Percentiles rank a stretch among this genome's conserved stretches.
phyloP scores from a whole-genome alignment of 148 eudicot genomes.

The Chenopodium album region DNA sequence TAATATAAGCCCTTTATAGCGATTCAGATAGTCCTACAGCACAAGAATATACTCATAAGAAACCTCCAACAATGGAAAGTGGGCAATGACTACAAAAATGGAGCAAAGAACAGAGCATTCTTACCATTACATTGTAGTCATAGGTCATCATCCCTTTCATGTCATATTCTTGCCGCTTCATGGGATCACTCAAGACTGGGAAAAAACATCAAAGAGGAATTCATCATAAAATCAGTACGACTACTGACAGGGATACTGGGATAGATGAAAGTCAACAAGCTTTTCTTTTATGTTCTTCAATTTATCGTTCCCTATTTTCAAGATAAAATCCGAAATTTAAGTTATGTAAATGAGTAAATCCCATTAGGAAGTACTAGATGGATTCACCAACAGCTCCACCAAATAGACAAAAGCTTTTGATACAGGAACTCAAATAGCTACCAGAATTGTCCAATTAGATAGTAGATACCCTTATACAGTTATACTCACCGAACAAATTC shows the following conservation, averaged over 20 bases:
- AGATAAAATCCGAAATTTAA: background rate
- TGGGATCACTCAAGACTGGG: conserved; percentile 84
- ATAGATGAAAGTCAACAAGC: conserved; percentile 5
- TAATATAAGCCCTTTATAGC: conserved; percentile 86
- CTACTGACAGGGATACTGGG: background rate
- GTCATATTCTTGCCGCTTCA: conserved; percentile 75
- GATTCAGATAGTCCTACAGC: conserved; percentile 81
- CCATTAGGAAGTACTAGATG: background rate
- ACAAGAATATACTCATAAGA: background rate
- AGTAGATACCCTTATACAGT: no score
- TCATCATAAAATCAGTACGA: background rate
- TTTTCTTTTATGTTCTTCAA: background rate
- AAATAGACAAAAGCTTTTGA: background rate
- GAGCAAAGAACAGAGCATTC: conserved; percentile 21
- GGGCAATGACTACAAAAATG: background rate
- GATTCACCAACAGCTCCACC: background rate
- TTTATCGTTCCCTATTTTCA: background rate
- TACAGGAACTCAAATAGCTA: background rate
- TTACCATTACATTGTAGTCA: conserved; percentile 65
- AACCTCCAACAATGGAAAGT: background rate
- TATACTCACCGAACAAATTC: background rate
- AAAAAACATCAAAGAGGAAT: conserved; percentile 5
- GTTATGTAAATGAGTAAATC: background rate
- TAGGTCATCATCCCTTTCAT: conserved; percentile 54
- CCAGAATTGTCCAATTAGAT: background rate